Base-by-base conservation (phyloP, 768 basidiomycete species). In the Pulveroboletus frians region DNA sequence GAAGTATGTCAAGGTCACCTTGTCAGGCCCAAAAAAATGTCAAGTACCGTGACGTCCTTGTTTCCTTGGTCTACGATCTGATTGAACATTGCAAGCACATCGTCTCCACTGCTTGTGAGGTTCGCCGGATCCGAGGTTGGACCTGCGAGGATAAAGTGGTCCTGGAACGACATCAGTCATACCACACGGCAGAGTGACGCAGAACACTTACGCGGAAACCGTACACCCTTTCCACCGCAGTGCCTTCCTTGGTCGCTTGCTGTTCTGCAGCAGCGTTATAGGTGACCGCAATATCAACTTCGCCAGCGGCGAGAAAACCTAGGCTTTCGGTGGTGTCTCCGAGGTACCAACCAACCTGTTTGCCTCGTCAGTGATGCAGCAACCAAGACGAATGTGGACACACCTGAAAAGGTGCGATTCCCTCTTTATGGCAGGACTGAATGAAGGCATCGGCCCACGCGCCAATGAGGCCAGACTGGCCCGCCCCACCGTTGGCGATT, bases 271-370 rank as follows among this genome's bases (percentile, higher is more conserved):
- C 77, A 18, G 67, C 66, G 39, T 78, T 77, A 46, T 81, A 80
- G 3, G 78, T 79, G 27, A 80, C 68, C 0, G 76, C 77, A 23
- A 79, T 52, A 53, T 79, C 78, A 3, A 77, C 73, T 3, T 62
- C 57, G 13, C 74, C 75, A 3, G 66, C 62, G 0, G 68, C 67
- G 13, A 81, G 64, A 39, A 67, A 70, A 0, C 62, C 63, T 1
- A 81, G 63, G 49, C 75, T 77, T 45, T 79, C 68, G 0, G 78
- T 80, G 6, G 78, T 79, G 54, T 81, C 80, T 5, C 77, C 77
- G 21, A 80, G 64, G 58, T 76, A 76, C 80, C 80, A 81, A 9
- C 68, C 79, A 20, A 80, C 71, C 79, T 80, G 46, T 11, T 38
- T 17, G 10, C 14, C 17, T 32, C 20, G 32, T 44, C 35, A 30